Evolutionary conservation across 805 yeast genomes (phyloP).

Genomic region (Candida arabinofermentans): DNA sequence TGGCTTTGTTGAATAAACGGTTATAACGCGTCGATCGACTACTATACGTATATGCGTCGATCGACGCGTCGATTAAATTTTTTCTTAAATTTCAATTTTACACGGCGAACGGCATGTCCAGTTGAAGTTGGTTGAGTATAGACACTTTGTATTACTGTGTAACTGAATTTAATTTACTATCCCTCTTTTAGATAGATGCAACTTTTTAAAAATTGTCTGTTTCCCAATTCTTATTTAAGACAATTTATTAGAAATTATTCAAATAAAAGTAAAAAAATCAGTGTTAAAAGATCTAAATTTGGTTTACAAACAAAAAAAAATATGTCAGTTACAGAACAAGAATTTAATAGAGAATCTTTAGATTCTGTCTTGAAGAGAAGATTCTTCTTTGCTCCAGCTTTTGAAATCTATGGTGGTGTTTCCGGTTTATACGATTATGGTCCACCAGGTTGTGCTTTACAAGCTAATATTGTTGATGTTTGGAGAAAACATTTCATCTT

Average conservation of each 20-base stretch:
- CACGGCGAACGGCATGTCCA: too few species aligned
- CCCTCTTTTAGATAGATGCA: constrained; percentile 5
- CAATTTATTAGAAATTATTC: constrained; percentile 10
- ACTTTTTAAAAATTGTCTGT: constrained; percentile 1
- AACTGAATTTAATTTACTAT: too few species aligned
- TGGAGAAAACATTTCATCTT: constrained; percentile 98
- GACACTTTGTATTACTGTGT: too few species aligned
- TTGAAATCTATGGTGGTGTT: constrained; percentile 97
- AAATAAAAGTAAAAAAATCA: constrained; percentile 12
- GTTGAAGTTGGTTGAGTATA: too few species aligned
- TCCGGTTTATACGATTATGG: constrained; percentile 98
- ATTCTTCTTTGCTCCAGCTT: constrained; percentile 96
- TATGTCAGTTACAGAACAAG: constrained; percentile 19
- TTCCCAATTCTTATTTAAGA: constrained; percentile 3
- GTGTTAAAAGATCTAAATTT: constrained; percentile 9
- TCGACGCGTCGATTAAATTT: constrained; percentile 1
- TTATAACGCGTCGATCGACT: too few species aligned
- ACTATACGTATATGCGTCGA: too few species aligned
- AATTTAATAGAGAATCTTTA: constrained; percentile 77
- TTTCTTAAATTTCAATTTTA: not conserved
- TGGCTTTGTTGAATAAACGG: constrained; percentile 34
- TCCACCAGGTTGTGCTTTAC: constrained; percentile 99
- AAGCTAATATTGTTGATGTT: constrained; percentile 87
- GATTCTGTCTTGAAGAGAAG: constrained; percentile 92
- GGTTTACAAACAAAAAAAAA: constrained; percentile 13